phyloP scores from a whole-genome alignment of 2,329 filamentous ascomycete species.

The Rhinocladiella similis region DNA sequence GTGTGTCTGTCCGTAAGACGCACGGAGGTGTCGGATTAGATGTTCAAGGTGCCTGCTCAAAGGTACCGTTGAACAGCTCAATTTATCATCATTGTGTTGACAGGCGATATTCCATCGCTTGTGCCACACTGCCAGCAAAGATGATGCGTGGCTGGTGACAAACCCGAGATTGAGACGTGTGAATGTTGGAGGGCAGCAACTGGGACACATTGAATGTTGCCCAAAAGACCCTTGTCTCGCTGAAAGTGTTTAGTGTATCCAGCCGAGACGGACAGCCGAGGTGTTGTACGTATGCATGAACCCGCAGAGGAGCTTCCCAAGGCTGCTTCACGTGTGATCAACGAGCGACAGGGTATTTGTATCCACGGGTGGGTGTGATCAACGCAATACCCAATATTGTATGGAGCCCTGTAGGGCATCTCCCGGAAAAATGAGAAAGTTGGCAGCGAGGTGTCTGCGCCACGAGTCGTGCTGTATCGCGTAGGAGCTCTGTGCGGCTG shows the following conservation, averaged over 20 bases:
- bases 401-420: too few species aligned
- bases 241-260: not conserved
- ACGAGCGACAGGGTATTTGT: not conserved
- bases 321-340: not conserved
- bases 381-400: too few species aligned
- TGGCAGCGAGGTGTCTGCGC: too few species aligned
- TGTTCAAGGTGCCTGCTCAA: too few species aligned
- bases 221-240: not conserved
- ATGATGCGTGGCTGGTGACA: not conserved
- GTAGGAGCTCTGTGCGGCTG: too few species aligned
- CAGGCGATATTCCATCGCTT: not conserved
- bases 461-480: too few species aligned
- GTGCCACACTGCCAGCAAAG: not conserved
- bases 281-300: not conserved
- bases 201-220: not conserved
- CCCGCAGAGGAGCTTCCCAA: too few species aligned
- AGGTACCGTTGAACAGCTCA: not conserved
- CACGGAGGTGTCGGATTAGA: too few species aligned
- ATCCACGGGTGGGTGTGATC: too few species aligned
- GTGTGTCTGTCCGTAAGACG: too few species aligned
- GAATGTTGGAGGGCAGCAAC: not conserved
- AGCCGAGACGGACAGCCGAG: not conserved
- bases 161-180: not conserved
- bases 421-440: too few species aligned
- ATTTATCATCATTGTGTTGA: not conserved